Evolutionary conservation across 176 grass and related monocot species (phyloP), one percentile per base, ranked within the genome.

Genomic region (Avena sativa): DNA sequence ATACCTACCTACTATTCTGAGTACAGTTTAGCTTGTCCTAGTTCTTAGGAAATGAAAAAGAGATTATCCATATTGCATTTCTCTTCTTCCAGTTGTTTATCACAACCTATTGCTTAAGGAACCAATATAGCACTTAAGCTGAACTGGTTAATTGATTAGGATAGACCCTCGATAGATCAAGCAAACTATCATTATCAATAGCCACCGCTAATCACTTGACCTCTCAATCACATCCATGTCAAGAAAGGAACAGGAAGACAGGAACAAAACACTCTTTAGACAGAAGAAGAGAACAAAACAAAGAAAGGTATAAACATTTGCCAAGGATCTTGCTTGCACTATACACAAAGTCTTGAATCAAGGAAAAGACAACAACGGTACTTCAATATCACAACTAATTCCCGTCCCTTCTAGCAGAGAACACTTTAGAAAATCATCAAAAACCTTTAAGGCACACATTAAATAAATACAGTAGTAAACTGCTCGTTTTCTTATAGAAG

Each of bases 271-370:
- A 53, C 71, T 88, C 60, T 43, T 87, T 20, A 59, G 23, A 82
- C 9, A 58, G 34, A 84, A 62, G 15, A 80, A 81, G 20, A 80
- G 38, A 80, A 76, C 13, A 76, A 32, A 70, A 61, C 76, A 91
- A 82, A 82, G 67, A 61, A 81, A 88, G 71, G 82, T 82, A 65
- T 46, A 85, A 85, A 71, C 74, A 56, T 52, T 71, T 82, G 78
- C 21, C 12, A 52, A 86, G 64, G 79, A 86, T 81, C 55, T 92
- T n/a, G 23, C 71, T 47, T 89, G 65, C 62, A 74, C 34, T 55
- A 40, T 67, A 82, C 59, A 78, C 21, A 73, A 83, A 79, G 56
- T 74, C 63, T 64, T 53, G 82, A 92, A 83, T 77, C 23, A 64
- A 86, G 48, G 17, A 23, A 28, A 88, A 20, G 30, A 72, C 14